phyloP scores from a whole-genome alignment of 1,139 yeast species.

The Taphrina betulina region DNA sequence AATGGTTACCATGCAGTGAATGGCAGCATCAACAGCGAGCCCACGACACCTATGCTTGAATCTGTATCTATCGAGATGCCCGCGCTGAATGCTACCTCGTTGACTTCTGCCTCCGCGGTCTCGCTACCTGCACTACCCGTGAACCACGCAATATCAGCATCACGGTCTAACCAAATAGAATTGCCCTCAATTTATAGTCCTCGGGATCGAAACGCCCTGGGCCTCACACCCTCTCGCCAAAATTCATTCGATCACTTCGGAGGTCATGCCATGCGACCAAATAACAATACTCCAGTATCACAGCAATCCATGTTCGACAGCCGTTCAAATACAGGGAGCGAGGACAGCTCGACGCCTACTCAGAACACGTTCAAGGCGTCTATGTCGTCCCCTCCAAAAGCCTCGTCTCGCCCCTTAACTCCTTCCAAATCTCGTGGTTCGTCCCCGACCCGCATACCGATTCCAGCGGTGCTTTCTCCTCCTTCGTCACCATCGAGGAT shows the following conservation, averaged over 20 bases:
- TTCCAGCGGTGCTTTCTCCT: constrained; percentile 12
- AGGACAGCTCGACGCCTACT: background rate
- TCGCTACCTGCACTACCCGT: constrained; percentile 13
- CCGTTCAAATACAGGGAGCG: background rate
- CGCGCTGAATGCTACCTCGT: constrained; percentile 29
- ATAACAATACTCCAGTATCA: background rate
- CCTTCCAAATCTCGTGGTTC: constrained; percentile 1
- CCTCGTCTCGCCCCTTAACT: background rate
- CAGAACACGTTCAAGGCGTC: background rate
- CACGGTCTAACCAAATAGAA: background rate
- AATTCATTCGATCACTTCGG: constrained; percentile 5
- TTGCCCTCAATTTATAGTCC: background rate
- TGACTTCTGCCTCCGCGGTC: constrained; percentile 15
- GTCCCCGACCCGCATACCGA: constrained; percentile 4
- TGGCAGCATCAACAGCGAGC: constrained; percentile 2
- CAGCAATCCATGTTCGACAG: background rate
- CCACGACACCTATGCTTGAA: constrained; percentile 19
- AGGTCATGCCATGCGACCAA: background rate
- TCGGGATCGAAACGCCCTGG: background rate
- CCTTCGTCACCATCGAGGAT: constrained; percentile 11
- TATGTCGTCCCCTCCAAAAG: constrained; percentile 3
- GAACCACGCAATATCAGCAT: background rate
- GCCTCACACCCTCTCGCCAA: constrained; percentile 11
- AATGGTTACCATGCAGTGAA: too few relatives aligned
- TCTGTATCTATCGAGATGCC: constrained; percentile 23